Evolutionary conservation across 176 grass and related monocot species (phyloP), one percentile per base, ranked within the genome.

Genomic region (Oryza nivara): DNA sequence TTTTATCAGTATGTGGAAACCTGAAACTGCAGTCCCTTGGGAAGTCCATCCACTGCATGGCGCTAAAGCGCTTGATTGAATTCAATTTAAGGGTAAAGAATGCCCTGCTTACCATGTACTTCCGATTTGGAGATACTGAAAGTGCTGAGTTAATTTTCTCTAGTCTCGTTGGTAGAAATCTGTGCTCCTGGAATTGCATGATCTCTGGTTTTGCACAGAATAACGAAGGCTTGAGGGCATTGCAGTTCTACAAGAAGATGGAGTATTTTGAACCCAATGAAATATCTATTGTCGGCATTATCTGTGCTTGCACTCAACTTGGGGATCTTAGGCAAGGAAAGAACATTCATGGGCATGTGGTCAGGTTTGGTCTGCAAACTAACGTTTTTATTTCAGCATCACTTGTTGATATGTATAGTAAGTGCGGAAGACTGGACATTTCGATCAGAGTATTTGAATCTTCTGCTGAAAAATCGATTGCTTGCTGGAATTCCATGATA

Each of bases 401-500:
- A 22, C 91, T 99, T 75, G 69, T 99, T 73, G 91, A 96, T 92
- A 87, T 96, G 93, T 96, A 99, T 30, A 92, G 93, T 76, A 99
- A 99, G 86, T 96, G 89, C 25, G 93, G 93, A 72, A 84, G 79
- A 76, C 77, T 99, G 64, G 68, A 96, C 32, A 54, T 73, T 72
- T 81, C 93, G 63, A 32, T 67, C 43, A 78, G 22, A 67, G 80
- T 89, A 86, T 96, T 96, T 81, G 80, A 91, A 84, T 80, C 65
- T 51, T 91, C 86, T 70, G 14, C 74, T 30, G 84, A 89, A 83
- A 99, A 87, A 86, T 92, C 88, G 4, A 74, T 86, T 86, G 89
- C 96, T 78, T 95, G 85, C 16, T 96, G 96, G 96, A 99, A 99
- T 73, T 96, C 91, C 52, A 90, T 99, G 91, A 99, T 96, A 85